Conservation (phyloP, 306 rosid species). For the Rosa chinensis region DNA sequence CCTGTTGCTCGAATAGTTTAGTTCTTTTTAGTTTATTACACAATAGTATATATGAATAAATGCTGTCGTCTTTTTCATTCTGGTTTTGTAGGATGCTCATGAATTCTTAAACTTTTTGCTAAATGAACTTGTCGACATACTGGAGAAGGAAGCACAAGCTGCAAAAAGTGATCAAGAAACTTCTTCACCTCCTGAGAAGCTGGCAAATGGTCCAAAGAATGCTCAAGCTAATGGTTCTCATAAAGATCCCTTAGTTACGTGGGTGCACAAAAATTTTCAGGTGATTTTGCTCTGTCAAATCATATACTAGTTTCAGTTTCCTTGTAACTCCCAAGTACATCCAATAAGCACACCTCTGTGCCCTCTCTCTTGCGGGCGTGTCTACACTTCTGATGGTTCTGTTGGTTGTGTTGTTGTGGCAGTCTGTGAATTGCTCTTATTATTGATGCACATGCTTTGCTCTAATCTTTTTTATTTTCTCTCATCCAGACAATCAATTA, state of each 20-base stretch:
- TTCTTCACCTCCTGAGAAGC: conserved; percentile 69
- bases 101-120: conserved; percentile 98
- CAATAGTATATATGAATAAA: neutral
- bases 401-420: neutral
- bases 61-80: conserved; percentile 24
- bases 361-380: neutral
- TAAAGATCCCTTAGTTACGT: conserved; percentile 89
- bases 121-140: conserved; percentile 95
- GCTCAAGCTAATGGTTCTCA: conserved; percentile 68
- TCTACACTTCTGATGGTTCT: neutral
- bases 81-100: conserved; percentile 85
- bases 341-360: neutral
- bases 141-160: conserved; percentile 97
- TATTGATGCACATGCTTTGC: neutral
- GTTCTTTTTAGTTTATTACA: neutral
- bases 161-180: conserved; percentile 70
- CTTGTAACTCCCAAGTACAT: conserved; percentile 6
- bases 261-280: conserved; percentile 99
- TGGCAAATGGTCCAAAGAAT: conserved; percentile 71
- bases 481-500: conserved; percentile 8
- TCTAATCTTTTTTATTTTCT: no score
- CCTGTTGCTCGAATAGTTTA: neutral
- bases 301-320: conserved; percentile 15
- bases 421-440: neutral
- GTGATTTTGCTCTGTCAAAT: conserved; percentile 50